Base-by-base conservation (phyloP, 805 yeast species). In the Saccharomycopsis selenospora region DNA sequence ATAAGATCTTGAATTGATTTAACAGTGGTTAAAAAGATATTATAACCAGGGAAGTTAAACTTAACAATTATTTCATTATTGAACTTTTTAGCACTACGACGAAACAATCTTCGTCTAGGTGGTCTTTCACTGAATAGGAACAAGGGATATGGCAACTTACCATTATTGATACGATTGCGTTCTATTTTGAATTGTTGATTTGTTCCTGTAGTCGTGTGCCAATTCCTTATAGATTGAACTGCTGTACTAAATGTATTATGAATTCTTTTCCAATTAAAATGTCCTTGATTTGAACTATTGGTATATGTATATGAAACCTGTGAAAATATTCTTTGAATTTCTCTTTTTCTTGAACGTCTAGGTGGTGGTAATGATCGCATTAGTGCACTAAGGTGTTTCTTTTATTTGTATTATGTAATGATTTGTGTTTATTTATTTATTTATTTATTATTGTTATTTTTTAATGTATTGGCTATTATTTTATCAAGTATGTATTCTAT, bases 361-460 rank as follows among this genome's bases (percentile, higher is more conserved):
- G 38, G 38, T 14, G 38, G 38, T 4, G 38, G 38, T 14, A 33
- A 33, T 6, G 38, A 33, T 17, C 38, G 38, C 38, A 33, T 33
- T 28, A n/a, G 33, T n/a, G n/a, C n/a, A n/a, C n/a, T n/a, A n/a
- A n/a, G n/a, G n/a, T n/a, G n/a, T n/a, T n/a, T n/a, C n/a, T n/a
- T n/a, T n/a, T n/a, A n/a, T n/a, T n/a, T n/a, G n/a, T n/a, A n/a
- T n/a, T n/a, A n/a, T n/a, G n/a, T n/a, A n/a, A 33, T 10, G 6
- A 14, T 20, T 33, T 33, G 11, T 38, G 25, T 38, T 10, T 13
- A 14, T 13, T 33, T 14, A n/a, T 33, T 33, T 33, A 33, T 33
- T 33, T 14, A 5, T 33, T 33, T 33, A 14, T 10, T 33, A 11
- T 6, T 33, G 13, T 33, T 11, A 11, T 33, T 14, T 7, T 33